phyloP scores from a whole-genome alignment of 2,329 filamentous ascomycete genomes.

The Ceratocystis papillata region DNA sequence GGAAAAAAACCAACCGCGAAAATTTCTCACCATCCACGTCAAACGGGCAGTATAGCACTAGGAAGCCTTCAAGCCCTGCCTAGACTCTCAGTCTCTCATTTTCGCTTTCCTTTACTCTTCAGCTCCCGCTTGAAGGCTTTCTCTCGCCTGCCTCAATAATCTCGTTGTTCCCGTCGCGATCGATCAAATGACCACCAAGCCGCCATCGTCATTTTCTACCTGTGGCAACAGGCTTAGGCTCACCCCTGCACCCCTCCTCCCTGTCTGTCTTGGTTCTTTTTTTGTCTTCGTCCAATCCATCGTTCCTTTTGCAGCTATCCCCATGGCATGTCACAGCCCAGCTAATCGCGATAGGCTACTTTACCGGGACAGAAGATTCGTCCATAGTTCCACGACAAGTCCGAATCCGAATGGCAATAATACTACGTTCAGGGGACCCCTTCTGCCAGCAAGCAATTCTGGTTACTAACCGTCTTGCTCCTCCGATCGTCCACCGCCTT shows the following conservation, averaged over 20 bases:
- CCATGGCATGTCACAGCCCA: background rate
- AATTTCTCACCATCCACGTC: background rate
- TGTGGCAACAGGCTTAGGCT: background rate
- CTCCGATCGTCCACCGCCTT: no score
- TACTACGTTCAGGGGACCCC: no score
- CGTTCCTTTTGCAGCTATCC: background rate
- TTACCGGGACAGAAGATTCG: background rate
- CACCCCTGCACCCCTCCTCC: background rate
- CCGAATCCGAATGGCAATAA: background rate
- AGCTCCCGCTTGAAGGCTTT: no score
- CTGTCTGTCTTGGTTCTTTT: background rate
- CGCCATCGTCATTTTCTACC: background rate
- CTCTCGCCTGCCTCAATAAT: background rate
- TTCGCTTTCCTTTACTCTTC: background rate
- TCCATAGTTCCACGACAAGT: background rate
- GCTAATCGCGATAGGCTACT: background rate
- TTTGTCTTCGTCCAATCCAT: slow-evolving; percentile 1
- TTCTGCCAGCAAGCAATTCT: no score
- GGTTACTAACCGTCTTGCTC: no score
- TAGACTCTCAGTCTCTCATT: background rate
- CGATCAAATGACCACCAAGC: no score
- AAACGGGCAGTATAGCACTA: background rate
- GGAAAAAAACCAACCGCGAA: background rate
- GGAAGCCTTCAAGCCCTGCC: background rate
- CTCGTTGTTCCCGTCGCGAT: background rate